phyloP scores from a whole-genome alignment of 2,329 filamentous ascomycete species.

The Trichoderma semiorbis region DNA sequence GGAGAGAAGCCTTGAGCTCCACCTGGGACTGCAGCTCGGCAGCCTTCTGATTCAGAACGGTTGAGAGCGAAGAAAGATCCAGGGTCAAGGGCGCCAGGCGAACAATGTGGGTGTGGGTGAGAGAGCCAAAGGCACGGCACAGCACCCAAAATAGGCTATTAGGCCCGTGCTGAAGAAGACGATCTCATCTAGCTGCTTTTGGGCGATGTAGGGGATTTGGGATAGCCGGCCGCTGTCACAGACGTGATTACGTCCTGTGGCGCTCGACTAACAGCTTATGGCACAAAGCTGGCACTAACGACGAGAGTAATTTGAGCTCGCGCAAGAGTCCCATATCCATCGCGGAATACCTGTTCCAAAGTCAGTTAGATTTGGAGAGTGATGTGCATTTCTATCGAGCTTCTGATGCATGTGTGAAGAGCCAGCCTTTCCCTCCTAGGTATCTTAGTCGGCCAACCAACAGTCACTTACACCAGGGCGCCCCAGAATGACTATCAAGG shows the following conservation, averaged over 20 bases:
- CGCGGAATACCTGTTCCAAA: not conserved
- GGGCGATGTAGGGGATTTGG: slow-evolving; percentile 2
- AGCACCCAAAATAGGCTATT: slow-evolving; percentile 13
- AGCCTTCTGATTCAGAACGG: slow-evolving; percentile 9
- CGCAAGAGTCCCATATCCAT: not conserved
- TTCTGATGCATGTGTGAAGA: not conserved
- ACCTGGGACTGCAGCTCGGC: not conserved
- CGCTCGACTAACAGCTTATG: not conserved
- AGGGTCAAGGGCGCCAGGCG: not conserved
- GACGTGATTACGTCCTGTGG: not conserved
- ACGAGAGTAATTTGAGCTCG: not conserved
- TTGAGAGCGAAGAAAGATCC: not conserved
- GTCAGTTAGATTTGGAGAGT: not conserved
- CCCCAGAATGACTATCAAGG: not conserved
- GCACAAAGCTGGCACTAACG: not conserved
- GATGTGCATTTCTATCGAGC: not conserved
- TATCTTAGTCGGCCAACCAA: not conserved
- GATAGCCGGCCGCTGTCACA: slow-evolving; percentile 13
- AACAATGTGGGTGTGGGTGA: slow-evolving; percentile 7
- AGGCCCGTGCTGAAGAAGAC: slow-evolving; percentile 17
- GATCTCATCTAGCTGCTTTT: slow-evolving; percentile 14
- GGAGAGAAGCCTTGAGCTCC: not conserved
- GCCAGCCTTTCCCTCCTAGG: not conserved
- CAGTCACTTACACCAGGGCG: not conserved
- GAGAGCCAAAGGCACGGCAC: slow-evolving; percentile 9